Conservation (phyloP, 345 rosid species). For the Melastoma malabathricum region DNA sequence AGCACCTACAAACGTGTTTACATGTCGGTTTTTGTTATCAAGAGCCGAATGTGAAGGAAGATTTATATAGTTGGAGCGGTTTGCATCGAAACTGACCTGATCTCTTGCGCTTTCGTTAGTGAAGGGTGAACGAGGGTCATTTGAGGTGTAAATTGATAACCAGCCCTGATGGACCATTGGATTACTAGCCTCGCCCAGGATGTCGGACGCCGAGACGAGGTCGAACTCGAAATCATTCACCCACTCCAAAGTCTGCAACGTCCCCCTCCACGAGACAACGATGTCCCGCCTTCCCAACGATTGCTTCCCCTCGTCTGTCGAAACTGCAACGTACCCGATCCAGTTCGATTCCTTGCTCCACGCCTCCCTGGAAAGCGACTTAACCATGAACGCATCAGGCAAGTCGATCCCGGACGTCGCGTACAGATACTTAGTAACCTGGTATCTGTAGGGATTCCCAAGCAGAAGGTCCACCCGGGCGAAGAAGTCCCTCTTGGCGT, state of each 20-base stretch:
- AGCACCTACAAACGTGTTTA: constrained; percentile 13
- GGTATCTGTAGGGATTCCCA: constrained; percentile 45
- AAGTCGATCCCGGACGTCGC: constrained; percentile 49
- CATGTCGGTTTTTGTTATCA: too few species aligned
- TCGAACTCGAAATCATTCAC: constrained; percentile 41
- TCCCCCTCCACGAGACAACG: constrained; percentile 82
- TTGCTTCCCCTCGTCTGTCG: constrained; percentile 53
- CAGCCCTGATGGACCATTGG: constrained; percentile 69
- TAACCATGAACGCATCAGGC: constrained; percentile 54
- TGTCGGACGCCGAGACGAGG: constrained; percentile 33
- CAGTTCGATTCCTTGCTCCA: constrained; percentile 83
- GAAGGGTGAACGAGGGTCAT: constrained; percentile 49
- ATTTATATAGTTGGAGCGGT: too few species aligned
- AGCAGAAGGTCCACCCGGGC: constrained; percentile 38
- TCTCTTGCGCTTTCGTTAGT: constrained; percentile 42
- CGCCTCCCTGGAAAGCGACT: constrained; percentile 56
- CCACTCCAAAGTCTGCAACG: constrained; percentile 61
- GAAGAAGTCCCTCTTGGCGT: constrained; percentile 41
- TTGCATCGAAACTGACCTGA: constrained; percentile 32
- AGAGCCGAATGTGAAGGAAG: too few species aligned
- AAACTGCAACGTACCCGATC: constrained; percentile 77
- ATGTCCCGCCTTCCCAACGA: constrained; percentile 70
- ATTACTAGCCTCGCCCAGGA: constrained; percentile 25
- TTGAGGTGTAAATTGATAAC: constrained; percentile 74
- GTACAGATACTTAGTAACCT: constrained; percentile 55